Evolutionary conservation across 768 basidiomycete genomes (phyloP), one percentile per base, ranked within the genome.

Genomic region (Boletus sensibilis): DNA sequence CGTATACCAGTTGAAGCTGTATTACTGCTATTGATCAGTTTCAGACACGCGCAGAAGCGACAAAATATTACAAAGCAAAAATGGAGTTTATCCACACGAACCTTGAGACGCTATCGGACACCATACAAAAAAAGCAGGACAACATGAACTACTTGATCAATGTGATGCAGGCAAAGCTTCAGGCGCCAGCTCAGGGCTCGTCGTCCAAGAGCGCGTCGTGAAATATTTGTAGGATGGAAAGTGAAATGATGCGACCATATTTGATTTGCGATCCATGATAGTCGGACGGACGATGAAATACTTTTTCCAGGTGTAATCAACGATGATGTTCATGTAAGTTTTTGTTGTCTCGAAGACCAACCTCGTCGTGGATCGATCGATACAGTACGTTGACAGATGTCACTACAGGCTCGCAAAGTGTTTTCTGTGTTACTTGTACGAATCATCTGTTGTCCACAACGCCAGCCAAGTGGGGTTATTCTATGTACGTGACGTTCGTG

Each of bases 91-190:
- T 98, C 63, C 85, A 83, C 47, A 78, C 78, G 23, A 98, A 96
- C 68, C 80, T 96, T 38, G 92, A 95, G 37, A 82, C 83, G 23
- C 76, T 99, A 44, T 93, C 98, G 70, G 88, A 88, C 43, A 92
- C 93, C 34, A 90, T 98, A 62, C 80, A 86, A 69, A 89, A 87
- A 76, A 98, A 97, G 76, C 85, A 92, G 72, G 93, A 96, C 39
- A 94, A 94, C 71, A 79, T 92, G 76, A 87, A 82, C 67, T 85
- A 83, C 64, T 70, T 96, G 50, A 69, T 89, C 27, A 82, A 80
- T 61, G 77, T 93, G 37, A 81, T 95, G 74, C 91, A 95, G 71
- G 70, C 75, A 61, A 86, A 84, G 67, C 61, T 85, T 56, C 74
- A 76, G 50, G 41, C 45, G 35, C 65, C 67, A 47, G 43, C 40